phyloP scores from a whole-genome alignment of 2,329 filamentous ascomycete species.

The Penicillium sp. region DNA sequence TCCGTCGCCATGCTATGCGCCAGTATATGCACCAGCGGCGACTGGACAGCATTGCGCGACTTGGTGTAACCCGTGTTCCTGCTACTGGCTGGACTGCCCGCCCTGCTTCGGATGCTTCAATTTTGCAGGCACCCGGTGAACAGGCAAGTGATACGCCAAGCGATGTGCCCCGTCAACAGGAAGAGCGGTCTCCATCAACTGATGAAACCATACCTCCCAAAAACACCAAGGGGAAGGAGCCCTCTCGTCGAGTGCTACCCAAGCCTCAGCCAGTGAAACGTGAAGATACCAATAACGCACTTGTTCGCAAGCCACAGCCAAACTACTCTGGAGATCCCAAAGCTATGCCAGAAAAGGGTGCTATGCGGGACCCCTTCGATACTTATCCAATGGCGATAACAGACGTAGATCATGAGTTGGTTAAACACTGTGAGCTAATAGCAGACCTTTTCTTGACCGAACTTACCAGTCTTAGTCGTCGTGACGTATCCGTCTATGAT shows the following conservation, averaged over 20 bases:
- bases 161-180: constrained; percentile 9
- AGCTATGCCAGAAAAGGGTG: constrained; percentile 24
- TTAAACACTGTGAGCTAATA: constrained; percentile 38
- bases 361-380: constrained; percentile 32
- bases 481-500: constrained; percentile 42
- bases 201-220: constrained; percentile 15
- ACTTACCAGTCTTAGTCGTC: constrained; percentile 34
- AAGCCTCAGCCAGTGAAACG: constrained; percentile 21
- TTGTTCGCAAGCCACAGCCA: constrained; percentile 4
- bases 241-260: constrained; percentile 16
- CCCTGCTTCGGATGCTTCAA: constrained; percentile 15
- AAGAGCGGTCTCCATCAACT: constrained; percentile 12
- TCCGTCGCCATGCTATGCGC: constrained; percentile 43
- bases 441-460: not conserved
- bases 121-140: not conserved
- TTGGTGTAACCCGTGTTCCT: constrained; percentile 35
- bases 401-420: constrained; percentile 33
- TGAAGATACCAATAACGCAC: constrained; percentile 18
- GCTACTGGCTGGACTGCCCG: constrained; percentile 31
- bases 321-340: constrained; percentile 20
- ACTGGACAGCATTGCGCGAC: constrained; percentile 37
- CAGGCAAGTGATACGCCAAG: constrained; percentile 19
- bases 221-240: constrained; percentile 10
- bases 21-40: constrained; percentile 41
- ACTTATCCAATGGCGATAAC: constrained; percentile 34